Conservation (phyloP, 1,139 yeast genomes). For the Blastobotrys persicus region DNA sequence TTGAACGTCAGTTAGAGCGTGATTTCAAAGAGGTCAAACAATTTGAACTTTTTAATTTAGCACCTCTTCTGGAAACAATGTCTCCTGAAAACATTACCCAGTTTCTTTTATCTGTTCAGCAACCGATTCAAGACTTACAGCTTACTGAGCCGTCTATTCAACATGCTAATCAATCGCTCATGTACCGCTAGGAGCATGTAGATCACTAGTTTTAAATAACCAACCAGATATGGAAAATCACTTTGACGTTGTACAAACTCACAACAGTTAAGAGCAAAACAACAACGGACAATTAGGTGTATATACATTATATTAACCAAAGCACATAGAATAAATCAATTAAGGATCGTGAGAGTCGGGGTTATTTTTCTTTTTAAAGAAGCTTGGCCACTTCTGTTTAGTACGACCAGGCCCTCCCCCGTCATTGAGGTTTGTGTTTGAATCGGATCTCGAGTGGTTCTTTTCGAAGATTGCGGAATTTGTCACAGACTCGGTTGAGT, state of each 20-base stretch:
- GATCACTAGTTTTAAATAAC: background rate
- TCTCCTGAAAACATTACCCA: constrained; percentile 10
- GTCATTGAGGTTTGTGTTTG: constrained; percentile 15
- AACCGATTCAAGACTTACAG: constrained; percentile 2
- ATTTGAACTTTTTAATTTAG: constrained; percentile 1
- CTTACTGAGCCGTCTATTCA: constrained; percentile 2
- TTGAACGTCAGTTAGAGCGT: constrained; percentile 17
- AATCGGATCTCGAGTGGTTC: constrained; percentile 18
- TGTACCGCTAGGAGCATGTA: no score
- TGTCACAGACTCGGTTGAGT: constrained; percentile 1
- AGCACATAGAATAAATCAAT: background rate
- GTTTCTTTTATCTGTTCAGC: constrained; percentile 8
- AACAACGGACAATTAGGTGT: background rate
- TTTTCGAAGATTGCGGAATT: constrained; percentile 5
- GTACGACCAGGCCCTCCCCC: constrained; percentile 2
- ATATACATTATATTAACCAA: background rate
- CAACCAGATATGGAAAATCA: no score
- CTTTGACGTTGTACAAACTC: no score
- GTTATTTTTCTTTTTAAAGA: constrained; percentile 2
- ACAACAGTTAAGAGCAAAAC: no score
- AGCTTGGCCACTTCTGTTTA: constrained; percentile 13
- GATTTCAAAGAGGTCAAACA: constrained; percentile 7
- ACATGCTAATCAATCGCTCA: constrained; percentile 1
- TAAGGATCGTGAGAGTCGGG: background rate
- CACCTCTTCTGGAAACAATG: constrained; percentile 13